phyloP scores from a whole-genome alignment of 306 rosid genomes.

The Trifolium repens region DNA sequence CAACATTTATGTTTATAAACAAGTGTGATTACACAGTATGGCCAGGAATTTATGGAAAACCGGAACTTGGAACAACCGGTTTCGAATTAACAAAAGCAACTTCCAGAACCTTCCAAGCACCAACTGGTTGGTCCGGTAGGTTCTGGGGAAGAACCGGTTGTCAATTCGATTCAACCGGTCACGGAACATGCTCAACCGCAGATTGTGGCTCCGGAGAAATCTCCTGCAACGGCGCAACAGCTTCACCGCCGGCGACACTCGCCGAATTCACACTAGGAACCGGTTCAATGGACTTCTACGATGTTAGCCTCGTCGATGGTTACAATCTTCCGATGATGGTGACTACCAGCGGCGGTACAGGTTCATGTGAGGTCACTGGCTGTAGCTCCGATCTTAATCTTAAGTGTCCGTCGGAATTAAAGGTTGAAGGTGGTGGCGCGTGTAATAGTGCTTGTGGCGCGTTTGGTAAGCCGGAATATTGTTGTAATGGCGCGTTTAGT shows the following conservation, averaged over 20 bases:
- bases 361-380: conserved; percentile 73
- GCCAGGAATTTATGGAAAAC: conserved; percentile 90
- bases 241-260: conserved; percentile 82
- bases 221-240: conserved; percentile 79
- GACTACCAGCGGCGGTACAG: conserved; percentile 64
- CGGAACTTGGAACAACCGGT: conserved; percentile 76
- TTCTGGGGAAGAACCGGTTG: conserved; percentile 92
- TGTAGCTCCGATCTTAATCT: conserved; percentile 69
- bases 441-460: conserved; percentile 92
- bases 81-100: conserved; percentile 60
- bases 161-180: conserved; percentile 56
- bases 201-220: conserved; percentile 80
- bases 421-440: conserved; percentile 62
- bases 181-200: conserved; percentile 70
- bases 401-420: conserved; percentile 72
- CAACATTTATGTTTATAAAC: conserved; percentile 75
- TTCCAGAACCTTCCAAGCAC: conserved; percentile 68
- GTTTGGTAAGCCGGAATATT: conserved; percentile 75
- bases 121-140: conserved; percentile 91
- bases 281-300: conserved; percentile 78
- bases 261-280: conserved; percentile 93
- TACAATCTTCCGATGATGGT: conserved; percentile 81
- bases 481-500: conserved; percentile 71
- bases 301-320: conserved; percentile 94
- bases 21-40: conserved; percentile 85